Base-by-base conservation (phyloP, 208 protist species). In the Leishmania amazonensis region DNA sequence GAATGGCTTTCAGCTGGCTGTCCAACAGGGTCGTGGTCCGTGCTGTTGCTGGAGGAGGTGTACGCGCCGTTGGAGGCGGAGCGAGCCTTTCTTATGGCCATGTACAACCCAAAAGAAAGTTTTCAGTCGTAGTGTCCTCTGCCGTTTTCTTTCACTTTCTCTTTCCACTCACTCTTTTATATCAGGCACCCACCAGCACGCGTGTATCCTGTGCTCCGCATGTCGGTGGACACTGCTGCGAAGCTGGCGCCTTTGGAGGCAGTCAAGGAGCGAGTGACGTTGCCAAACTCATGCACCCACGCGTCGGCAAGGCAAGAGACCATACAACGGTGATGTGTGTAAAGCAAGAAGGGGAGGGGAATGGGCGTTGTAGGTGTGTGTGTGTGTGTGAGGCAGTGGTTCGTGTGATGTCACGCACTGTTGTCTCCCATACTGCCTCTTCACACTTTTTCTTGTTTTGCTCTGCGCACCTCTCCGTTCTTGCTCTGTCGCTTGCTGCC, bases 61-160 rank as follows among this genome's bases (percentile, higher is more conserved):
- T 96, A 96, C 80, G 84, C 84, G 15, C 87, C 86, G 15, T 75
- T 89, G 58, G 85, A 82, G 51, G 90, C 90, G 49, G 88, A 96
- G 78, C 86, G 85, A 80, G 79, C 72, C 47, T 85, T 86, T 67
- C 83, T 91, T 60, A 70, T 64, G 11, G 79, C 81, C 62, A 96
- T 94, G 85, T 96, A 96, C 84, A 54, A 86, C 35, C 74, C 78
- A 1, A 80, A 80, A 13, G 77, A 45, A 5, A 78, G 64, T 11
- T 15, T 9, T 19, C 72, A 38, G 40, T 31, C 57, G 64, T 38
- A 70, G 75, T 75, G 35, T 3, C 62, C 62, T n/a, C 62, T 67
- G 62, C n/a, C 31, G 19, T 40, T 17, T 31, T 31, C 70, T 35
- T 54, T 7, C 11, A 40, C 65, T 51, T 31, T 1, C 13, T 51